Base-by-base conservation (phyloP, 1,284 basidiomycete species). In the Pterula multifida region DNA sequence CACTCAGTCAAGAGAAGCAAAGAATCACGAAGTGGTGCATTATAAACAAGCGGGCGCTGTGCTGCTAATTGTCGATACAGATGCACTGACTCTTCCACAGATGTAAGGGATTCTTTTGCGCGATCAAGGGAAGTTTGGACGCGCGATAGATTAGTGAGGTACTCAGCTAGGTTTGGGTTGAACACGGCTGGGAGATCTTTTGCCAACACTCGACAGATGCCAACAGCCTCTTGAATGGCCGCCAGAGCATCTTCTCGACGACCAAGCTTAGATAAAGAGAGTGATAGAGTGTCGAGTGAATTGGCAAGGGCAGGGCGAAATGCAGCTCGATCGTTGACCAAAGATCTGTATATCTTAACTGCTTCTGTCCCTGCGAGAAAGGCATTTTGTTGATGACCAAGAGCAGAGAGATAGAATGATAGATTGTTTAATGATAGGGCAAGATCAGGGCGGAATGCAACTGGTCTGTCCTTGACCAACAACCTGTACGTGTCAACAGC, bases 311-410 rank as follows among this genome's bases (percentile, higher is more conserved):
- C 48, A 3, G 39, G 22, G 25, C 4, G 22, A 21, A 23, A 19
- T 2, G n/a, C 25, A 9, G 48, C 32, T 3, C 35, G 17, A 9
- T 49, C 48, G 22, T 15, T 21, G 11, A 22, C 36, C 3, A 49
- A 19, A 3, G 6, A 19, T 42, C 36, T 26, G 35, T 11, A 25
- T 3, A 49, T 23, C 3, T 21, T n/a, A 2, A 42, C 25, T 3
- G 48, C 48, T 23, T 44, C 48, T 22, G 39, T 3, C n/a, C 39
- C 23, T 11, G 48, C 48, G 3, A 21, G 15, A 22, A 49, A 17
- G 36, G 36, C 28, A 3, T 49, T 21, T 22, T 49, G 21, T 11
- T 11, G 9, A n/a, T 25, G 6, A 17, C 36, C 35, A 17, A 42
- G 22, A 21, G 17, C 3, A 3, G 2, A 3, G 12, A 49, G 23